phyloP scores from a whole-genome alignment of 306 rosid genomes.

The Parietaria judaica region DNA sequence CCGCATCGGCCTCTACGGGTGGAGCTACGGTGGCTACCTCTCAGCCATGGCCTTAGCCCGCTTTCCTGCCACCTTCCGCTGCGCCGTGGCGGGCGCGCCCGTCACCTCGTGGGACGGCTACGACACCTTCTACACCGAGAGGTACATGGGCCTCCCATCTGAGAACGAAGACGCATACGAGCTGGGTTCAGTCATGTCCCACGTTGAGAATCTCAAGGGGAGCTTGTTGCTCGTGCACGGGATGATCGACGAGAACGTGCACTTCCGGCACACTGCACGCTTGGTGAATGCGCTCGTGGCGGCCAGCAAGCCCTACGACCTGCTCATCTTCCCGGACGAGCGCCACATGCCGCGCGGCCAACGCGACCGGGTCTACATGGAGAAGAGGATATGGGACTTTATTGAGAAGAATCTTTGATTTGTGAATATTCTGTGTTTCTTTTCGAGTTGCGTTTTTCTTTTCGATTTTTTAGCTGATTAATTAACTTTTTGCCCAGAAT shows the following conservation, averaged over 20 bases:
- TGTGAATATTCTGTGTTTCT: conserved; percentile 15
- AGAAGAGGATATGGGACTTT: conserved; percentile 92
- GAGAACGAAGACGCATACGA: conserved; percentile 42
- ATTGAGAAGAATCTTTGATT: conserved; percentile 60
- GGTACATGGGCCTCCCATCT: conserved; percentile 85
- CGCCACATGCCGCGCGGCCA: conserved; percentile 90
- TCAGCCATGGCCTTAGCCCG: conserved; percentile 76
- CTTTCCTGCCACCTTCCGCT: conserved; percentile 60
- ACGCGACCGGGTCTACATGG: conserved; percentile 80
- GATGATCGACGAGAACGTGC: conserved; percentile 96
- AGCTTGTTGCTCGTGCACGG: conserved; percentile 77
- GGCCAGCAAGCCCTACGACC: conserved; percentile 75
- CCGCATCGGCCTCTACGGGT: conserved; percentile 81
- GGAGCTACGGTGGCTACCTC: conserved; percentile 97
- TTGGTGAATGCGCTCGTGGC: conserved; percentile 79
- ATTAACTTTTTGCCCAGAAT: not conserved
- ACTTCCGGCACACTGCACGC: conserved; percentile 93
- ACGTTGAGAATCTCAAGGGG: conserved; percentile 65
- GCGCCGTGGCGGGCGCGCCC: conserved; percentile 86
- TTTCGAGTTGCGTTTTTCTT: conserved; percentile 24
- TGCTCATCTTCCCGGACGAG: conserved; percentile 79
- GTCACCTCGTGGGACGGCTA: conserved; percentile 95
- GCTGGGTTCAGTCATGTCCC: conserved; percentile 60
- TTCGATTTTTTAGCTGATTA: not conserved
- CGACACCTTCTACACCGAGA: conserved; percentile 92